These are phyloP conservation scores for Monocercomonoides exilis DNA, from an alignment of 78 protist species.

Conservation along the genomic window DNA sequence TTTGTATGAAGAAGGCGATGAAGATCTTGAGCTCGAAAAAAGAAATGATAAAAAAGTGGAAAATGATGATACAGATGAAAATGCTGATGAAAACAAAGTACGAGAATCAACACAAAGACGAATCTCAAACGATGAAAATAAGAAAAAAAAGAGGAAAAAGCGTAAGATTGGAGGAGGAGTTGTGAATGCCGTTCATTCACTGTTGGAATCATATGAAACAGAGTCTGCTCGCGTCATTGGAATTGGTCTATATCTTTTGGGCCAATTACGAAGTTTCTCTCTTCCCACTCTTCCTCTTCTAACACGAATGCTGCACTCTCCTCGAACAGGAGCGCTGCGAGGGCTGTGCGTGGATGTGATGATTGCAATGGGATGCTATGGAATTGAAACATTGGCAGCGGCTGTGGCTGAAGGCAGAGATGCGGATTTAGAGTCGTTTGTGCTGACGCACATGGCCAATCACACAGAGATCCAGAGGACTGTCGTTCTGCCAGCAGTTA, in stretches of 20 bases:
- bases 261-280: neutral
- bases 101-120: neutral
- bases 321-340: neutral
- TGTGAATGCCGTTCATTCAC: neutral
- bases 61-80: neutral
- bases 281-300: neutral
- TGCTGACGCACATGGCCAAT: slow-evolving; percentile 1
- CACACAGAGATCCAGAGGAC: neutral
- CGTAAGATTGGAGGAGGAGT: slow-evolving; percentile 2
- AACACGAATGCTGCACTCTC: neutral
- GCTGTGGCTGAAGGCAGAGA: neutral
- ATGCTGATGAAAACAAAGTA: neutral
- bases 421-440: neutral
- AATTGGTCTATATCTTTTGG: neutral
- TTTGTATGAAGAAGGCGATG: no score
- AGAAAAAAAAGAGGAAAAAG: no score
- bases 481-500: neutral
- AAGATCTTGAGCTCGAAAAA: no score
- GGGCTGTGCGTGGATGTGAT: neutral
- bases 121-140: neutral
- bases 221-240: neutral
- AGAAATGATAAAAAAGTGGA: no score
- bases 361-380: neutral
- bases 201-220: neutral
- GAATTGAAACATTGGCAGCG: neutral